These are phyloP conservation scores for Cercospora sesami DNA, from an alignment of 2,329 filamentous ascomycete genomes.

Conservation along the genomic window DNA sequence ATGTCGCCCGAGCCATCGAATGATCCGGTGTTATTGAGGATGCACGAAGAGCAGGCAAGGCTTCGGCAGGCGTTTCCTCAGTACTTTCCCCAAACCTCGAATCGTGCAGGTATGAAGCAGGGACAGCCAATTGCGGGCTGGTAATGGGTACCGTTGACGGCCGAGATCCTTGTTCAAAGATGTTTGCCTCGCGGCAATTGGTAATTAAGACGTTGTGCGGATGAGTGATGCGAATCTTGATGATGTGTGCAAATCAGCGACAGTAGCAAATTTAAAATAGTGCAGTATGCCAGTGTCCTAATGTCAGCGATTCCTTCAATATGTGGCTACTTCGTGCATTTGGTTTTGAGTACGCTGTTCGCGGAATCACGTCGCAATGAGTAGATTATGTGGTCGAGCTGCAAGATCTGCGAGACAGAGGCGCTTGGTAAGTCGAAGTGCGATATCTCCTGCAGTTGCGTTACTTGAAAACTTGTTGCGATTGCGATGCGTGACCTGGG, in stretches of 20 bases:
- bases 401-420: no score
- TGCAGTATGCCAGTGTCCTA: not conserved
- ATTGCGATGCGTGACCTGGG: no score
- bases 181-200: not conserved
- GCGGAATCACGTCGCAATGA: not conserved
- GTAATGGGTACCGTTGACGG: not conserved
- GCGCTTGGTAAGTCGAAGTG: not conserved
- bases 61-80: slow-evolving; percentile 6
- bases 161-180: not conserved
- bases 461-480: not conserved
- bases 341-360: not conserved
- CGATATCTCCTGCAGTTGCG: not conserved
- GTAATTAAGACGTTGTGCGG: not conserved
- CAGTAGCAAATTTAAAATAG: not conserved
- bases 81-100: slow-evolving; percentile 3
- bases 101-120: not conserved
- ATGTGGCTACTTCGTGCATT: no score
- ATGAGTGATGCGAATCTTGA: not conserved
- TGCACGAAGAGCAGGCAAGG: slow-evolving; percentile 8
- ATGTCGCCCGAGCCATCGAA: slow-evolving; percentile 7
- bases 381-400: not conserved
- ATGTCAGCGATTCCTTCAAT: not conserved
- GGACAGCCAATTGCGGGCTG: slow-evolving; percentile 10
- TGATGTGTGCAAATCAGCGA: not conserved
- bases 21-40: slow-evolving; percentile 2